Base-by-base conservation (phyloP, 2,329 filamentous ascomycete genomes). In the Cladosporium sp. region DNA sequence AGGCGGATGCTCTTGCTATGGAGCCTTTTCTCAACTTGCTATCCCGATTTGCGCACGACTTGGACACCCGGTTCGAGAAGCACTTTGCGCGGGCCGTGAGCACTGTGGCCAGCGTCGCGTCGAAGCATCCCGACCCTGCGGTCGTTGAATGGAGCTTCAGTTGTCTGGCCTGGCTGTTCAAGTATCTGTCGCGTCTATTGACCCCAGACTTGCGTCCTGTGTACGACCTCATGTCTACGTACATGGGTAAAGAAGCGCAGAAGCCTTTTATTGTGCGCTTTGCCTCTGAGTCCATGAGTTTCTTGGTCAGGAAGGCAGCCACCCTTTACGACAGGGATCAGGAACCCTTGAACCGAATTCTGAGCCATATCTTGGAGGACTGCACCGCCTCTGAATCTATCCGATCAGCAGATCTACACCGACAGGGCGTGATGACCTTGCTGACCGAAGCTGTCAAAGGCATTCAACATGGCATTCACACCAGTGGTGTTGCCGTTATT, bases 101-200 rank as follows among this genome's bases (percentile, higher is more conserved):
- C 48, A 74, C 94, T 48, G 82, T 98, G 49, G 80, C 88, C 33
- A 81, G 82, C 13, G 79, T 97, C 56, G 91, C 90, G 9, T 84
- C 84, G 48, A 86, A 82, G 60, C 82, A 88, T 47, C 78, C 86
- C 50, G 85, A 88, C 62, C 61, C 64, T 50, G 84, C 88, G 20
- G 90, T 94, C n/a, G 88, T 97, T 43, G 93, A 98, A 71, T 97
- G 92, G 91, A 92, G 88, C 43, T 98, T 98, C 70, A 89, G 85
- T 11, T 91, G 88, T 59, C 76, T 98, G 50, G 90, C 93, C 39
- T 98, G 94, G 76, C 76, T 97, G 35, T 96, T 98, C 79, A 98
- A 98, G 66, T 97, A 97, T 64, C 79, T 98, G 4, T 94, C 90
- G 2, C 84, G 88, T 56, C 78, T 97, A 0, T 71, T 98, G 18